phyloP scores from a whole-genome alignment of 495 filamentous ascomycete genomes.

The Letharia lupina region DNA sequence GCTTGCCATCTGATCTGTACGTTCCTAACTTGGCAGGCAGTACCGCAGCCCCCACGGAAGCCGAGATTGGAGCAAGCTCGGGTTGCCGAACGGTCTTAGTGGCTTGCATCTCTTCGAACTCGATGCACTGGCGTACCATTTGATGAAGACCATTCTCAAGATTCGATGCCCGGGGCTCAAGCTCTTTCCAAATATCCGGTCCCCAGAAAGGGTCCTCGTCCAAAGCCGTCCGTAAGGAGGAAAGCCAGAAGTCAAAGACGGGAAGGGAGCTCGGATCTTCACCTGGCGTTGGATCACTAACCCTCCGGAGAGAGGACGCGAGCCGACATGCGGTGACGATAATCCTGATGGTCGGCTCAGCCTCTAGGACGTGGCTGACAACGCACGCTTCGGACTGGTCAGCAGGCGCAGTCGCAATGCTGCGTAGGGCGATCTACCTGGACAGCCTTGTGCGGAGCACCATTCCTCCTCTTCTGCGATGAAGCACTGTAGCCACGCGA shows the following conservation, averaged over 20 bases:
- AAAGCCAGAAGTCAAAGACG: slow-evolving; percentile 47
- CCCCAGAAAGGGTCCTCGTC: slow-evolving; percentile 51
- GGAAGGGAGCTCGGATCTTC: slow-evolving; percentile 28
- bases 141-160: slow-evolving; percentile 46
- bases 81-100: slow-evolving; percentile 5
- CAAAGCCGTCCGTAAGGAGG: slow-evolving; percentile 45
- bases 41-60: slow-evolving; percentile 11
- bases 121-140: slow-evolving; percentile 46
- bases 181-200: slow-evolving; percentile 45
- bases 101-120: slow-evolving; percentile 28
- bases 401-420: background rate
- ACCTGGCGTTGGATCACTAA: slow-evolving; percentile 18
- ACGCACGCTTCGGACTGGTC: slow-evolving; percentile 36
- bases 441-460: slow-evolving; percentile 49
- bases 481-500: slow-evolving; percentile 54
- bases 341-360: slow-evolving; percentile 52
- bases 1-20: slow-evolving; percentile 13
- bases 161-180: slow-evolving; percentile 43
- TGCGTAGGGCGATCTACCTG: slow-evolving; percentile 24
- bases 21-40: slow-evolving; percentile 4
- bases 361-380: slow-evolving; percentile 45
- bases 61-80: background rate
- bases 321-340: slow-evolving; percentile 54
- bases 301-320: slow-evolving; percentile 61
- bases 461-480: slow-evolving; percentile 50